Evolutionary conservation across 768 basidiomycete genomes (phyloP).

Genomic region (Suillus lakei): DNA sequence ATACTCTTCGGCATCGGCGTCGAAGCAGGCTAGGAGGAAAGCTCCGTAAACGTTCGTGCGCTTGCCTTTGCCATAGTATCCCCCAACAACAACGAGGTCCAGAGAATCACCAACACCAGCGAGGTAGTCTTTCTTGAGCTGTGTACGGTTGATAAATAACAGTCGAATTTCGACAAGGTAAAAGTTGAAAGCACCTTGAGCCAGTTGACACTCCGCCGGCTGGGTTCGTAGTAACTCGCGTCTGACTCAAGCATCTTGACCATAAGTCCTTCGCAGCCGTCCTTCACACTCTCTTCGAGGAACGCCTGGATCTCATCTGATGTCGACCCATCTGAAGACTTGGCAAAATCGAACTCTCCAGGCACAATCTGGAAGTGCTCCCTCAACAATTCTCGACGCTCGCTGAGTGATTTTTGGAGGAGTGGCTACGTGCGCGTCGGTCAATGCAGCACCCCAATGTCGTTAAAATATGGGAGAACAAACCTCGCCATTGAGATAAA

Average conservation of each 20-base stretch:
- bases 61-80: constrained; percentile 97
- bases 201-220: constrained; percentile 96
- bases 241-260: constrained; percentile 97
- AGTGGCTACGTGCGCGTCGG: constrained; percentile 60
- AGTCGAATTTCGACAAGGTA: background rate
- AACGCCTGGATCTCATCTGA: constrained; percentile 95
- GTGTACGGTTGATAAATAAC: constrained; percentile 5
- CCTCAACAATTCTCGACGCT: constrained; percentile 77
- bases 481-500: constrained; percentile 98
- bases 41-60: constrained; percentile 97
- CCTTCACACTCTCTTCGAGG: constrained; percentile 95
- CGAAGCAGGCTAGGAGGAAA: constrained; percentile 96
- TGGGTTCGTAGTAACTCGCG: constrained; percentile 94
- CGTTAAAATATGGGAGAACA: constrained; percentile 10
- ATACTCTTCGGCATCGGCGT: constrained; percentile 90
- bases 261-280: constrained; percentile 99
- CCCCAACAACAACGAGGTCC: constrained; percentile 97
- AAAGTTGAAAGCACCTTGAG: constrained; percentile 70
- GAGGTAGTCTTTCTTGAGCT: constrained; percentile 99
- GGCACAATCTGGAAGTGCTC: constrained; percentile 82
- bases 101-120: constrained; percentile 96
- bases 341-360: constrained; percentile 94
- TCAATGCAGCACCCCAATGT: constrained; percentile 8
- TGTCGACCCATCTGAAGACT: constrained; percentile 85
- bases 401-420: constrained; percentile 72